These are phyloP conservation scores for Annulohypoxylon moriforme DNA, from an alignment of 495 filamentous ascomycete genomes.

Conservation along the genomic window DNA sequence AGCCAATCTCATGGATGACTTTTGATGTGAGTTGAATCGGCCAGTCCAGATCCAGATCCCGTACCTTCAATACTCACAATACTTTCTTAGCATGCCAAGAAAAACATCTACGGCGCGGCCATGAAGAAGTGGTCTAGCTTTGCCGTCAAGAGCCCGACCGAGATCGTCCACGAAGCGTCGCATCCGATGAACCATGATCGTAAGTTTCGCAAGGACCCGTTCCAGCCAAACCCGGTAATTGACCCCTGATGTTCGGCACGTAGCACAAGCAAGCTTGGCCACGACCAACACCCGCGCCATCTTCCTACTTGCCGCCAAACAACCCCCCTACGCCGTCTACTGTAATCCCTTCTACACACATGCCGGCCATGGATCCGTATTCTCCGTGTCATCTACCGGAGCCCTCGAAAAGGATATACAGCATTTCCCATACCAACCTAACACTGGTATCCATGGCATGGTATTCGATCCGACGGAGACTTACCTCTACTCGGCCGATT, in stretches of 20 bases:
- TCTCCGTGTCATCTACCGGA: constrained; percentile 72
- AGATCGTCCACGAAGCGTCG: constrained; percentile 79
- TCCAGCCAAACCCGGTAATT: constrained; percentile 21
- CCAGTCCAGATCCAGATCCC: background rate
- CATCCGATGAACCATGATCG: constrained; percentile 71
- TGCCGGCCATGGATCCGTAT: constrained; percentile 82
- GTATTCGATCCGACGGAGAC: constrained; percentile 86
- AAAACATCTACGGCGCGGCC: constrained; percentile 85
- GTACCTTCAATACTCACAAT: constrained; percentile 48
- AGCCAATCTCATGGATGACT: constrained; percentile 92
- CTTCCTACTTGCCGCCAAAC: constrained; percentile 80
- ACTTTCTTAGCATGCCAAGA: constrained; percentile 71
- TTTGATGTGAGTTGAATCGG: constrained; percentile 70
- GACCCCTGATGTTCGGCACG: constrained; percentile 26
- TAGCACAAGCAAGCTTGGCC: constrained; percentile 72
- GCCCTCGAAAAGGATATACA: constrained; percentile 75
- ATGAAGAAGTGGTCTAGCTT: constrained; percentile 93
- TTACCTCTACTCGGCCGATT: constrained; percentile 87
- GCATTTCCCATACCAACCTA: constrained; percentile 77
- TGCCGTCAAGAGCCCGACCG: constrained; percentile 77
- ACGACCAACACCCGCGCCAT: constrained; percentile 86
- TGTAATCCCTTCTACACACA: constrained; percentile 88
- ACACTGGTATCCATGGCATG: constrained; percentile 88
- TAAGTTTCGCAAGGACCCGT: constrained; percentile 47
- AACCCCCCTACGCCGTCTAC: constrained; percentile 83